phyloP scores from a whole-genome alignment of 2,329 filamentous ascomycete genomes.

The Fusarium floridanum region DNA sequence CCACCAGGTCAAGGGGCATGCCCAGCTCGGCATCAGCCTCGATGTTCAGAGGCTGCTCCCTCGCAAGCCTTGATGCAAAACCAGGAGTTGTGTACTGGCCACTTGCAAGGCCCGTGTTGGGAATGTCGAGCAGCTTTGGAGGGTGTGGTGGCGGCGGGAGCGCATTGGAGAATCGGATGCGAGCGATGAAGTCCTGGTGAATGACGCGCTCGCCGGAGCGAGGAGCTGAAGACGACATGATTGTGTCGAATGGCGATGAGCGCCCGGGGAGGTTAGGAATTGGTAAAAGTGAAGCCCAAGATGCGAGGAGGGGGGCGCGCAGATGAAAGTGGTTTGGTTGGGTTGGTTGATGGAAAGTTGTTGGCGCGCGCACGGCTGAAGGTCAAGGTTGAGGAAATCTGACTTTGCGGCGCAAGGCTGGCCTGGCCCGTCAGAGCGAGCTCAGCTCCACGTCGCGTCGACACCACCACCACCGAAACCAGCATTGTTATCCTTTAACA shows the following conservation, averaged over 20 bases:
- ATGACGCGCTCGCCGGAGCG: conserved; percentile 70
- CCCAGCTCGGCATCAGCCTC: conserved; percentile 97
- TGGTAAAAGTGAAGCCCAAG: conserved; percentile 7
- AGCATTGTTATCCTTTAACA: no score
- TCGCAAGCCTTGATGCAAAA: conserved; percentile 88
- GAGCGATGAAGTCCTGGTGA: conserved; percentile 97
- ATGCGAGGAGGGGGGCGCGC: conserved; percentile 1
- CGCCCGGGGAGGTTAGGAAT: conserved; percentile 15
- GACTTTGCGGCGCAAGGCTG: conserved; percentile 45
- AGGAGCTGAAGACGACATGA: conserved; percentile 42
- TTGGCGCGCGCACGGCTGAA: conserved; percentile 41
- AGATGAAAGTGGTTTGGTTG: conserved; percentile 18
- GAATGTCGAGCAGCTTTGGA: conserved; percentile 96
- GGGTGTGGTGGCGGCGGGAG: conserved; percentile 94
- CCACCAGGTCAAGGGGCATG: conserved; percentile 96
- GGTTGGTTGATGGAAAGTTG: conserved; percentile 19
- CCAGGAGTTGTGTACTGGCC: conserved; percentile 91
- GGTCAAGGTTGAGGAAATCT: conserved; percentile 36
- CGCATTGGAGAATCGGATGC: conserved; percentile 94
- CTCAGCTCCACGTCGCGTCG: conserved; percentile 33
- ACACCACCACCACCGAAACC: not conserved
- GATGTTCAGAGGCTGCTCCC: conserved; percentile 94
- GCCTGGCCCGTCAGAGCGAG: conserved; percentile 33
- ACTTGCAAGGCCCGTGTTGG: conserved; percentile 88
- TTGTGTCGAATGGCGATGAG: conserved; percentile 26